Percentiles rank a stretch among this genome's conserved stretches.
phyloP scores from a whole-genome alignment of 2,329 filamentous ascomycete genomes.

The Hymenoscyphus occultus region DNA sequence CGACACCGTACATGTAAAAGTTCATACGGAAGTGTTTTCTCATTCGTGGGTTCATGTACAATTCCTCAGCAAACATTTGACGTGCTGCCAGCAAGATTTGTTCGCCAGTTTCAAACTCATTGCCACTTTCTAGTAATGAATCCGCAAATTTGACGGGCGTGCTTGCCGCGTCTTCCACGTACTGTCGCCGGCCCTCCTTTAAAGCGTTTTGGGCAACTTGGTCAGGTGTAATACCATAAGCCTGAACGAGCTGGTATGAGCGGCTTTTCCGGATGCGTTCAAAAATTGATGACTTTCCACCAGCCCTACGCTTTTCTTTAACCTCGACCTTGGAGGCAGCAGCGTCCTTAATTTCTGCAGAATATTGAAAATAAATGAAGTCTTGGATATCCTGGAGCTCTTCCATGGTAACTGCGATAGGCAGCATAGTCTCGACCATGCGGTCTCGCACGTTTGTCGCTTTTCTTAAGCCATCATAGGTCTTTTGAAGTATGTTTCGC shows the following conservation, averaged over 20 bases:
- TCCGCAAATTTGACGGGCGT: slow-evolving; percentile 87
- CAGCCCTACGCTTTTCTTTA: slow-evolving; percentile 70
- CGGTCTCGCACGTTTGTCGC: slow-evolving; percentile 62
- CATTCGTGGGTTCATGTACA: slow-evolving; percentile 84
- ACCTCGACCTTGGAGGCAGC: slow-evolving; percentile 59
- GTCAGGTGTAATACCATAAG: slow-evolving; percentile 87
- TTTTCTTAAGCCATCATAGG: slow-evolving; percentile 68
- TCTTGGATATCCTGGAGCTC: slow-evolving; percentile 96
- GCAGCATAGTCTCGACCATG: slow-evolving; percentile 80
- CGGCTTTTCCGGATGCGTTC: slow-evolving; percentile 80
- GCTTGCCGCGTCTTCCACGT: slow-evolving; percentile 78
- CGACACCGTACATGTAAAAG: slow-evolving; percentile 78
- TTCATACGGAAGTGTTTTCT: slow-evolving; percentile 79
- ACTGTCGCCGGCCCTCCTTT: slow-evolving; percentile 71
- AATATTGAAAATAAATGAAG: slow-evolving; percentile 93
- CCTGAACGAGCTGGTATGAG: slow-evolving; percentile 78
- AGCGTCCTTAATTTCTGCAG: slow-evolving; percentile 77
- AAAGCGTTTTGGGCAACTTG: slow-evolving; percentile 84
- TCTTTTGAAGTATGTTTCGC: slow-evolving; percentile 77
- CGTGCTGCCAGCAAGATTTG: slow-evolving; percentile 77
- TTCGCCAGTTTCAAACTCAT: slow-evolving; percentile 70
- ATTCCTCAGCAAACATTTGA: slow-evolving; percentile 85
- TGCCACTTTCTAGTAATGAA: slow-evolving; percentile 61
- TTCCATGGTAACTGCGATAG: slow-evolving; percentile 79
- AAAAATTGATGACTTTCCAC: slow-evolving; percentile 75